Evolutionary conservation across 2,329 filamentous ascomycete species (phyloP).

Genomic region (Fusarium albidum): DNA sequence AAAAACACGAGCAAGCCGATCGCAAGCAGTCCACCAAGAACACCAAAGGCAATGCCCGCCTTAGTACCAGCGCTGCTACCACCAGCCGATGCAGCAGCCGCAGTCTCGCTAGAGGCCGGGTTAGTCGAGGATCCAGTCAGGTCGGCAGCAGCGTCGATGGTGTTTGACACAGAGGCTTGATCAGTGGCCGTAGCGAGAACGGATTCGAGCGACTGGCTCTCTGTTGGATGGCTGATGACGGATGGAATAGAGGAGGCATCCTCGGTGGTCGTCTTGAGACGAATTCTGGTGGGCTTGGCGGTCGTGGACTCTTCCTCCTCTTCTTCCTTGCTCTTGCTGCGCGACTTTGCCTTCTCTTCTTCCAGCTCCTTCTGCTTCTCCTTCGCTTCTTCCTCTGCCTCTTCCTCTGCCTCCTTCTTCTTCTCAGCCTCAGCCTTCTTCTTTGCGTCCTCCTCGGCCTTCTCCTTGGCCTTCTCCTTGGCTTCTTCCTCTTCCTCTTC

Average conservation of each 20-base stretch:
- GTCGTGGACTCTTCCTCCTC: conserved; percentile 18
- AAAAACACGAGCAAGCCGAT: conserved; percentile 76
- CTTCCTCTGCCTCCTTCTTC: conserved; percentile 1
- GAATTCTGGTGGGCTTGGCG: conserved; percentile 32
- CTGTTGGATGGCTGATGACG: conserved; percentile 40
- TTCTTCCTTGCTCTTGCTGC: conserved; percentile 19
- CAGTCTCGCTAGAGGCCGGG: conserved; percentile 33
- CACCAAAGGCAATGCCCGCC: conserved; percentile 86
- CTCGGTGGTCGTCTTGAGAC: conserved; percentile 28
- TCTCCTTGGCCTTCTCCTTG: background rate
- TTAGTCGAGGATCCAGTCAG: conserved; percentile 26
- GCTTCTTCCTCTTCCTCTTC: conserved; percentile 4
- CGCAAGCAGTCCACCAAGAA: conserved; percentile 73
- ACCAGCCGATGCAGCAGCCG: conserved; percentile 25
- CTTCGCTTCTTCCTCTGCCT: conserved; percentile 9
- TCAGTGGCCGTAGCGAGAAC: conserved; percentile 44
- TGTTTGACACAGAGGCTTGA: conserved; percentile 21
- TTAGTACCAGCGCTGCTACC: conserved; percentile 58
- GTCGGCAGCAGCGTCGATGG: conserved; percentile 19
- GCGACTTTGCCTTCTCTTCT: conserved; percentile 21
- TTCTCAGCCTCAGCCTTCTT: background rate
- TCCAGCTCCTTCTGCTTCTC: background rate
- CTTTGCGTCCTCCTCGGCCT: conserved; percentile 1
- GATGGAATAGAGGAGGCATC: conserved; percentile 35
- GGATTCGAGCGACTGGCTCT: conserved; percentile 38